A percentile compares a stretch with the other conserved stretches of the same genome.
Evolutionary conservation across 805 yeast genomes (phyloP).

Genomic region (Teunomyces panamensis): DNA sequence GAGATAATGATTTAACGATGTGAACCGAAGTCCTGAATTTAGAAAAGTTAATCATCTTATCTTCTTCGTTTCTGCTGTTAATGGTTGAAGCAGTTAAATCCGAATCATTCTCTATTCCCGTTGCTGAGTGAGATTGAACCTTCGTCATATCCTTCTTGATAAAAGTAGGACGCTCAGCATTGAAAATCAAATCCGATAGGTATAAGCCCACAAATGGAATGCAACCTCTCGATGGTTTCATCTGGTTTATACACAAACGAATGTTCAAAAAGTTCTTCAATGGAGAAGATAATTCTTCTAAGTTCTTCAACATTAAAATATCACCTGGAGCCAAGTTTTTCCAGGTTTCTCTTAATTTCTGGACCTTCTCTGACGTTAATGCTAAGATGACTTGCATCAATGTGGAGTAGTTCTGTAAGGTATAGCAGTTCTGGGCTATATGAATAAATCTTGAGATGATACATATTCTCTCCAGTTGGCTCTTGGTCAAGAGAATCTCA

Average conservation of each 20-base stretch:
- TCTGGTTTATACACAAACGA: conserved; percentile 58
- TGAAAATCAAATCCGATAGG: conserved; percentile 75
- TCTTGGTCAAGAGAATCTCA: conserved; percentile 71
- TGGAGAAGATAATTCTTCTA: conserved; percentile 74
- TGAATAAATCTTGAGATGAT: conserved; percentile 86
- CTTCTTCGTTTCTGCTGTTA: conserved; percentile 15
- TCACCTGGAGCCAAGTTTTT: conserved; percentile 69
- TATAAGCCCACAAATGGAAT: conserved; percentile 89
- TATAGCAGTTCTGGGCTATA: conserved; percentile 70
- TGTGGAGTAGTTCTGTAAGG: conserved; percentile 79
- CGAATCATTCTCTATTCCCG: conserved; percentile 2
- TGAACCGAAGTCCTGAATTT: conserved; percentile 74
- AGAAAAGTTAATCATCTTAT: conserved; percentile 65
- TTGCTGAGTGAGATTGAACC: background rate
- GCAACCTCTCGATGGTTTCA: conserved; percentile 68
- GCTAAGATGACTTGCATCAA: conserved; percentile 86
- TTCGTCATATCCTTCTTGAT: conserved; percentile 19
- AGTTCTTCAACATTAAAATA: conserved; percentile 57
- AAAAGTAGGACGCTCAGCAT: conserved; percentile 58
- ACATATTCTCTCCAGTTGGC: conserved; percentile 56
- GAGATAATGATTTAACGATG: conserved; percentile 72
- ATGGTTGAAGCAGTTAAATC: conserved; percentile 12
- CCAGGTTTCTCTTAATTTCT: conserved; percentile 70
- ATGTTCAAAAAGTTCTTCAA: conserved; percentile 67
- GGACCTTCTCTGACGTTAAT: conserved; percentile 62